phyloP scores from a whole-genome alignment of 768 basidiomycete genomes.

The Coprinopsis cinerea region DNA sequence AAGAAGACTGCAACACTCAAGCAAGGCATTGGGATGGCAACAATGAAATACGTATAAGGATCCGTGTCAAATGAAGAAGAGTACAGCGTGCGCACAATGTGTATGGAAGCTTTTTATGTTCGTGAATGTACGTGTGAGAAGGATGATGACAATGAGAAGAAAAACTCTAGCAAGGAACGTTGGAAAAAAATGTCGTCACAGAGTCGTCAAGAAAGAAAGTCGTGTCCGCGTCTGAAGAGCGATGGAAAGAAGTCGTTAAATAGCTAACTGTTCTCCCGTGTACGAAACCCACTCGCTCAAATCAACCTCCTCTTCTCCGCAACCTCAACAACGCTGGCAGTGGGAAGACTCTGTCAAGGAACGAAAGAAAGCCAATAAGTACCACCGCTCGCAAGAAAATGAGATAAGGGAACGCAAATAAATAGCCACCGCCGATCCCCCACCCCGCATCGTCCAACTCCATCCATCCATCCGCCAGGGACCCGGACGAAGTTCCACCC shows the following conservation, averaged over 20 bases:
- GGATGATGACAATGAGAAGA: no score
- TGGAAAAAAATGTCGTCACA: not conserved
- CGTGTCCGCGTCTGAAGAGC: not conserved
- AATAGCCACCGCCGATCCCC: constrained; percentile 8
- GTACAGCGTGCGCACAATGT: no score
- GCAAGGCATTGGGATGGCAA: no score
- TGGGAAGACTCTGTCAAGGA: constrained; percentile 16
- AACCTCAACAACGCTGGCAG: constrained; percentile 7
- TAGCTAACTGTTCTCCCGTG: not conserved
- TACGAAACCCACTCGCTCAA: constrained; percentile 6
- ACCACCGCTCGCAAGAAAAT: not conserved
- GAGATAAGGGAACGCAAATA: not conserved
- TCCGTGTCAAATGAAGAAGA: no score
- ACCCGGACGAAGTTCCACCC: not conserved
- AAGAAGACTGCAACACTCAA: no score
- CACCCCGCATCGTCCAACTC: not conserved
- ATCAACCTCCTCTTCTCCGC: constrained; percentile 19
- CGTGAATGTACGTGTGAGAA: no score
- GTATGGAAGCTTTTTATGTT: no score
- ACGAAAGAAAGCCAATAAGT: constrained; percentile 4
- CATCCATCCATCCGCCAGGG: not conserved
- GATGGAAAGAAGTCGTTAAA: not conserved
- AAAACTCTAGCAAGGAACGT: not conserved
- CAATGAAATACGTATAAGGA: no score
- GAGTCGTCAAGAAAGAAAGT: not conserved